Evolutionary conservation across 2,329 filamentous ascomycete genomes (phyloP).

Genomic region (Clonostachys chloroleuca): DNA sequence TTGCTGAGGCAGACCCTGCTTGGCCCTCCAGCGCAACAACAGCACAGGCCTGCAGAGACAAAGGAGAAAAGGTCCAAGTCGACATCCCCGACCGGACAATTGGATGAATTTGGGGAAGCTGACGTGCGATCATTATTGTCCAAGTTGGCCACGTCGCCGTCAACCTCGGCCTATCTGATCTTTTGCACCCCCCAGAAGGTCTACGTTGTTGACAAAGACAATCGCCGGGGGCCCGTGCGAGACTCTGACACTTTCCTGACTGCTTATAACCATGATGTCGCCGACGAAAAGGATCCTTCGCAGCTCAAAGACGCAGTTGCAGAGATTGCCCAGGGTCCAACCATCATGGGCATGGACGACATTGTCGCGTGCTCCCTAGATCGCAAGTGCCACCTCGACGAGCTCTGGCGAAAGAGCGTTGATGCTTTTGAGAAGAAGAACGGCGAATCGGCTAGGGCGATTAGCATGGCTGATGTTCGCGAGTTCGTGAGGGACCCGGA

Average conservation of each 20-base stretch:
- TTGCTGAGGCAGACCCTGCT: too few species aligned
- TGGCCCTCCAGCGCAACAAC: too few species aligned
- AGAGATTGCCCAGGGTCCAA: not conserved
- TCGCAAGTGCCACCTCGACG: slow-evolving; percentile 12
- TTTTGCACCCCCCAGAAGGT: not conserved
- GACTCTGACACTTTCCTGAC: too few species aligned
- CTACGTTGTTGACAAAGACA: slow-evolving; percentile 27
- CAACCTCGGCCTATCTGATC: not conserved
- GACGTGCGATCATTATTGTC: too few species aligned
- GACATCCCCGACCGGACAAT: too few species aligned
- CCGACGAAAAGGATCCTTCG: slow-evolving; percentile 12
- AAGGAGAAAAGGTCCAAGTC: too few species aligned
- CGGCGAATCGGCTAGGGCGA: not conserved
- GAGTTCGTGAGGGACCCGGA: too few species aligned
- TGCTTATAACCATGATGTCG: slow-evolving; percentile 12
- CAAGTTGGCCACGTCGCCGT: not conserved
- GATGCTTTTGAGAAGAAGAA: too few species aligned
- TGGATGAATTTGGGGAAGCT: too few species aligned
- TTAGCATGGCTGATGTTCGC: too few species aligned
- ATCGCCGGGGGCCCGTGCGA: slow-evolving; percentile 4
- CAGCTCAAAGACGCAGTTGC: slow-evolving; percentile 5
- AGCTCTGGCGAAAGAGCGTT: slow-evolving; percentile 8
- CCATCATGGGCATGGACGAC: slow-evolving; percentile 12
- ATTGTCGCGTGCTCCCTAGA: slow-evolving; percentile 12
- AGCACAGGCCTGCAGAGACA: too few species aligned